Base-by-base conservation (phyloP, 2,329 filamentous ascomycete genomes). In the Trichoderma sp. region DNA sequence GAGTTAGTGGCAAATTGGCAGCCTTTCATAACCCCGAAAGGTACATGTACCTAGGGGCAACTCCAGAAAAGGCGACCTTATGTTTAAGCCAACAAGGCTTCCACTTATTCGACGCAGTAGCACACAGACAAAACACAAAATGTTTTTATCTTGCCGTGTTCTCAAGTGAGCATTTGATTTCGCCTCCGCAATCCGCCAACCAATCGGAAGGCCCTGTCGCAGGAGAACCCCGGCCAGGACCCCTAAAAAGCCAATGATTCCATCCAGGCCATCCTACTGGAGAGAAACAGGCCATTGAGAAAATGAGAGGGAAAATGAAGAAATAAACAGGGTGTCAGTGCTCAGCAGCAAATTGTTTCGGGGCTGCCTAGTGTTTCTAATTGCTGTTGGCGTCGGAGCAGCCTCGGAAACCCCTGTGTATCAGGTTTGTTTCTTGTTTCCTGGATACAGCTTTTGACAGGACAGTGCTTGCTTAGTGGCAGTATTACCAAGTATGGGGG, bases 371-470 rank as follows among this genome's bases (percentile, higher is more conserved):
- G 18, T 41, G 71, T 65, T 29, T 73, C 71, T 53, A 11, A 56
- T 73, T 73, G 41, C 18, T 38, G 60, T 38, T 38, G 29, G 31
- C 16, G 59, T 56, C 31, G 41, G 31, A 29, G 50, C n/a, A 56
- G 29, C 67, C 27, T 16, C 21, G 31, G 29, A 38, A 29, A 62
- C 71, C 71, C 41, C 18, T 45, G 41, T 73, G 71, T 73, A 56
- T 73, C 71, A 73, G 71, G 45, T 73, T 65, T 60, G 67, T 71
- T 71, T 35, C 21, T 60, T 59, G 41, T 71, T 71, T 35, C 24
- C 45, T 59, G 41, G 41, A 21, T 41, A 56, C 38, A 27, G 35
- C n/a, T 27, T 69, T 68, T 31, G 35, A 67, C 18, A 41, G 33
- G 31, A 27, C 14, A 16, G 62, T n/a, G 31, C 33, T 21, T 21